phyloP scores from a whole-genome alignment of 371 early-diverging fungal species.

The Coemansia sp. region DNA sequence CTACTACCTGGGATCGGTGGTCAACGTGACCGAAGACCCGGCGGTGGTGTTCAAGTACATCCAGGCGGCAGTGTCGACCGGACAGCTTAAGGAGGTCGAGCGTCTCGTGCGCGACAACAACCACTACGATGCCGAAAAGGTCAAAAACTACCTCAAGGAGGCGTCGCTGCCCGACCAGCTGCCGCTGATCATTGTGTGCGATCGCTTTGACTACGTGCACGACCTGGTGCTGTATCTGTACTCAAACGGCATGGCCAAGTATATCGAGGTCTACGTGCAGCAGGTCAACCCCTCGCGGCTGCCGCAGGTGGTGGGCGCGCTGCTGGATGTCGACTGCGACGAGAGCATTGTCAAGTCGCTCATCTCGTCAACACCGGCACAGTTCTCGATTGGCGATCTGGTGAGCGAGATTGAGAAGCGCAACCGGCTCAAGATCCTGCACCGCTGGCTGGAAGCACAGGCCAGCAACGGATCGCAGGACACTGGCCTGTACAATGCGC shows the following conservation, averaged over 20 bases:
- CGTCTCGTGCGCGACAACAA: conserved; percentile 95
- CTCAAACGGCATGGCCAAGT: conserved; percentile 88
- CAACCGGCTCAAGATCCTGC: conserved; percentile 91
- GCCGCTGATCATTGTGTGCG: conserved; percentile 97
- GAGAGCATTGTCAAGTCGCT: conserved; percentile 89
- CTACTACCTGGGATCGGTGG: conserved; percentile 92
- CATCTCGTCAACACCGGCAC: conserved; percentile 55
- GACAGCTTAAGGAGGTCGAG: conserved; percentile 97
- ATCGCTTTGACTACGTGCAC: conserved; percentile 94
- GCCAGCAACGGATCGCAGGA: conserved; percentile 86
- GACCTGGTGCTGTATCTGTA: conserved; percentile 95
- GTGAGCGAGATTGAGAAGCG: conserved; percentile 93
- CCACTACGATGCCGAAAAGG: conserved; percentile 94
- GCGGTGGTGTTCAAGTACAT: conserved; percentile 98
- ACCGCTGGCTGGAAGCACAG: conserved; percentile 90
- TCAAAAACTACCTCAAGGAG: conserved; percentile 98
- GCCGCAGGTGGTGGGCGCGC: conserved; percentile 95
- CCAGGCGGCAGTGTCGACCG: conserved; percentile 90
- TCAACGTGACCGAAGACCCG: conserved; percentile 91
- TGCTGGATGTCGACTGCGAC: conserved; percentile 97
- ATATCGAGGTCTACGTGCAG: conserved; percentile 97
- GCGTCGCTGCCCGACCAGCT: conserved; percentile 93
- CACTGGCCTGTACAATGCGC: conserved; percentile 88
- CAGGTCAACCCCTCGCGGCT: conserved; percentile 94
- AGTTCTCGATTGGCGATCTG: conserved; percentile 83